These are phyloP conservation scores for Ophiocordyceps camponoti-leonardi DNA, from an alignment of 2,329 filamentous ascomycete species.

Conservation along the genomic window DNA sequence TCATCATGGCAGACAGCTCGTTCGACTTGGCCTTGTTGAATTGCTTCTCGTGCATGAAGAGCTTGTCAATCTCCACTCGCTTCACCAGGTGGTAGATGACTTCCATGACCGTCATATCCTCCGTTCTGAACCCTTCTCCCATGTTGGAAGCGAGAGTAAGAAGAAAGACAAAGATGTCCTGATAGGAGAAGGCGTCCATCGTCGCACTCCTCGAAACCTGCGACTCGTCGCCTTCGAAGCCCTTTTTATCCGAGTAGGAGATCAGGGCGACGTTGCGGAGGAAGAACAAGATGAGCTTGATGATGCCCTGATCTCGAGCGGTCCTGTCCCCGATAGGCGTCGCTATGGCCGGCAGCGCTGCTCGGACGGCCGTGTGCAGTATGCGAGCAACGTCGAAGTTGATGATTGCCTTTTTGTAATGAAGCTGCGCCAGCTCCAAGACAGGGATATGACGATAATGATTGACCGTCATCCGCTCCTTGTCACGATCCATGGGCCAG, in stretches of 20 bases:
- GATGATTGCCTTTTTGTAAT: slow-evolving; percentile 78
- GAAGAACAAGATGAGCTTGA: slow-evolving; percentile 79
- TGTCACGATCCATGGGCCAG: slow-evolving; percentile 74
- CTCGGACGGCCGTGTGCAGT: slow-evolving; percentile 63
- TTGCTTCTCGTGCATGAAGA: slow-evolving; percentile 72
- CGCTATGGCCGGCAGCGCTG: slow-evolving; percentile 75
- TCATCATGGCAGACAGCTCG: slow-evolving; percentile 59
- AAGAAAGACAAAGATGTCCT: slow-evolving; percentile 76
- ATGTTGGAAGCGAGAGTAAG: slow-evolving; percentile 83
- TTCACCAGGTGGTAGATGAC: slow-evolving; percentile 87
- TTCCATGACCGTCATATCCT: slow-evolving; percentile 82
- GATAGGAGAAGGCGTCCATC: slow-evolving; percentile 75
- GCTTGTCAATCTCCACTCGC: slow-evolving; percentile 63
- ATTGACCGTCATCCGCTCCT: slow-evolving; percentile 73
- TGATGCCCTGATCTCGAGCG: slow-evolving; percentile 73
- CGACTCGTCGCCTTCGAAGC: slow-evolving; percentile 73
- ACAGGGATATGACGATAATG: slow-evolving; percentile 85
- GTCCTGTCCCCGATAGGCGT: slow-evolving; percentile 58
- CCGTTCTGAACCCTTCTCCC: slow-evolving; percentile 77
- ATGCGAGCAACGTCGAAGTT: slow-evolving; percentile 65
- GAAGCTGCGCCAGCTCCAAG: slow-evolving; percentile 70
- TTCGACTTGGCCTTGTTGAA: slow-evolving; percentile 49
- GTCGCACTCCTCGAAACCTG: slow-evolving; percentile 77
- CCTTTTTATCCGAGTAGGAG: slow-evolving; percentile 50
- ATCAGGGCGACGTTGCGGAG: slow-evolving; percentile 82